Conservation (phyloP, 441 rosid genomes). For the Viola pubescens region DNA sequence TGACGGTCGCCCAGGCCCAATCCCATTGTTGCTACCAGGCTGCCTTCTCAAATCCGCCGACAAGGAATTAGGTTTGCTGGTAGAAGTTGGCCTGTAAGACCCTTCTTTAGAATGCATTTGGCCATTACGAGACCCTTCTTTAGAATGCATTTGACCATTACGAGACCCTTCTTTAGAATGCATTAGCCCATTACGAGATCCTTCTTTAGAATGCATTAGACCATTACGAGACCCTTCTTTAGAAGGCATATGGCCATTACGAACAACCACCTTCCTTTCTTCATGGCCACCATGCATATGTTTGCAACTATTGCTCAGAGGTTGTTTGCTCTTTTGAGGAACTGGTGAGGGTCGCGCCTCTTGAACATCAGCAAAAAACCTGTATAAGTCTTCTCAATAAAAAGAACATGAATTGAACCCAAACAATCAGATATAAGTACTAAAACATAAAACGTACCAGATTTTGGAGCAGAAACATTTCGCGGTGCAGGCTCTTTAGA, state of each 20-base stretch:
- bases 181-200: too few species aligned
- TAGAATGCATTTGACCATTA: too few species aligned
- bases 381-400: constrained; percentile 54
- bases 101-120: too few species aligned
- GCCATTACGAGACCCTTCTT: too few species aligned
- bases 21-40: constrained; percentile 41
- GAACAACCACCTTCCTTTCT: constrained; percentile 32
- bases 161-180: too few species aligned
- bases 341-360: constrained; percentile 52
- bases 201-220: too few species aligned
- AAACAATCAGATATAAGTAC: constrained; percentile 14
- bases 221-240: too few species aligned
- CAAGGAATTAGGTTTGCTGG: constrained; percentile 22
- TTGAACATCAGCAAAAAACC: constrained; percentile 72
- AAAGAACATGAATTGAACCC: constrained; percentile 26
- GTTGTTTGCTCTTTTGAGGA: constrained; percentile 44
- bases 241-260: constrained; percentile 40
- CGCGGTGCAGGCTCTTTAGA: constrained; percentile 38
- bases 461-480: constrained; percentile 31
- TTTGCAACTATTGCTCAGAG: constrained; percentile 38
- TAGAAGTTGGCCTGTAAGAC: constrained; percentile 34
- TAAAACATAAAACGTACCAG: constrained; percentile 39
- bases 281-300: constrained; percentile 26
- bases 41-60: constrained; percentile 43
- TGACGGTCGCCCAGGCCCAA: constrained; percentile 57